Percentiles rank a stretch among this genome's conserved stretches.
phyloP scores from a whole-genome alignment of 495 filamentous ascomycete species.

The Cercophora samala region DNA sequence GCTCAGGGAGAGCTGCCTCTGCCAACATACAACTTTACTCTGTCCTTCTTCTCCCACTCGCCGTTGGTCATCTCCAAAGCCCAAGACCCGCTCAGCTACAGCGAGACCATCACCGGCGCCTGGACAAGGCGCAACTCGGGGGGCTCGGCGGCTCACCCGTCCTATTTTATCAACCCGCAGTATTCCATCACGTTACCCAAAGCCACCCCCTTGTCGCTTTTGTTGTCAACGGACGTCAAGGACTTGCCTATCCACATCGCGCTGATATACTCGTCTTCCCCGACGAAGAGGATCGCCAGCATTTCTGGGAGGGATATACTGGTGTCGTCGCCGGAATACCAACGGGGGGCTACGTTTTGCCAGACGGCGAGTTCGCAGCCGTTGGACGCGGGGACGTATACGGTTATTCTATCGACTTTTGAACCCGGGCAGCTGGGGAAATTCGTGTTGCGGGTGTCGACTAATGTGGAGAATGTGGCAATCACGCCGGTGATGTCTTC shows the following conservation, averaged over 20 bases:
- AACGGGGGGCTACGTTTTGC: slow-evolving; percentile 69
- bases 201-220: slow-evolving; percentile 58
- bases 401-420: slow-evolving; percentile 83
- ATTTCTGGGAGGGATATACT: slow-evolving; percentile 75
- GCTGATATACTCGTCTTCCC: slow-evolving; percentile 62
- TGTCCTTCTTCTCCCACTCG: slow-evolving; percentile 70
- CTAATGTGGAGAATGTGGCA: slow-evolving; percentile 46
- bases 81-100: slow-evolving; percentile 53
- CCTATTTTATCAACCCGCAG: slow-evolving; percentile 82
- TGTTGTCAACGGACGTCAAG: slow-evolving; percentile 60
- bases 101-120: slow-evolving; percentile 50
- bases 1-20: slow-evolving; percentile 72
- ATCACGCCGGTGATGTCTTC: slow-evolving; percentile 59
- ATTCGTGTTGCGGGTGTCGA: slow-evolving; percentile 72
- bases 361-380: slow-evolving; percentile 40
- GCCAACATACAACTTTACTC: slow-evolving; percentile 70
- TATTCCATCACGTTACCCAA: slow-evolving; percentile 61
- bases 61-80: slow-evolving; percentile 60
- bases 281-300: slow-evolving; percentile 53
- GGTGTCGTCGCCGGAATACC: slow-evolving; percentile 77
- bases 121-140: slow-evolving; percentile 83
- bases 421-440: slow-evolving; percentile 68
- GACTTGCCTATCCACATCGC: slow-evolving; percentile 77
- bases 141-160: slow-evolving; percentile 71
- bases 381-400: slow-evolving; percentile 70